Evolutionary conservation across 2,329 filamentous ascomycete genomes (phyloP), one percentile per base, ranked within the genome.

Genomic region (Hortaea sp.): DNA sequence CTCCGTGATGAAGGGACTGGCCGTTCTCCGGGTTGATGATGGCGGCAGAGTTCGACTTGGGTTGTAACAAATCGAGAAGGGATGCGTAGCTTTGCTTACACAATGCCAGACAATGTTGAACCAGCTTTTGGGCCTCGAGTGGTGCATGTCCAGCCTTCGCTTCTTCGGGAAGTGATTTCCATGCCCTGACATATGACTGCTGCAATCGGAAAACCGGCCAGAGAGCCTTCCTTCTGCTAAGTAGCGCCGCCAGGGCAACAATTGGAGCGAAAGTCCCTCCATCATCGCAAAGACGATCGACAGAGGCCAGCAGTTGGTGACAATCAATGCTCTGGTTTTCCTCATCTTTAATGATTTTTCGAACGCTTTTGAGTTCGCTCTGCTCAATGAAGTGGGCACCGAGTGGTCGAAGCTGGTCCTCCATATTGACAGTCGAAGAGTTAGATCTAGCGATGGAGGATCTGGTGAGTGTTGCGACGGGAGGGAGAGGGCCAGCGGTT

Each of bases 81-180:
- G 37, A 39, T 27, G 3, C 7, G 37, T 39, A 39, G 10, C 10
- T n/a, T 39, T 39, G 37, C 13, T 39, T 39, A 13, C 37, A 39
- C 37, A 12, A 13, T 7, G 11, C 10, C 37, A 39, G 13, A n/a
- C 10, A 12, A 39, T 13, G 37, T 10, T 39, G 10, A 7, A 39
- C 10, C 10, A 39, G 7, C 35, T 43, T 28, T 32, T 50, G 47
- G 10, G 39, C 47, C 5, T 50, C 37, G 27, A 46, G 20, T 1
- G 55, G 47, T 27, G 51, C 50, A 29, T 42, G 51, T 13, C 58
- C 58, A n/a, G 61, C 54, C 44, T 65, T 68, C 28, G 56, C 56
- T 9, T 53, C 54, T 45, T 69, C 65, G 2, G 68, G 67, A 5
- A 71, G 51, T 2, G 60, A 53, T 42, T 63, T 67, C 56, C 61